Percentiles rank a stretch among this genome's conserved stretches.
Evolutionary conservation across 768 basidiomycete genomes (phyloP).

Genomic region (Harrya chromipes): DNA sequence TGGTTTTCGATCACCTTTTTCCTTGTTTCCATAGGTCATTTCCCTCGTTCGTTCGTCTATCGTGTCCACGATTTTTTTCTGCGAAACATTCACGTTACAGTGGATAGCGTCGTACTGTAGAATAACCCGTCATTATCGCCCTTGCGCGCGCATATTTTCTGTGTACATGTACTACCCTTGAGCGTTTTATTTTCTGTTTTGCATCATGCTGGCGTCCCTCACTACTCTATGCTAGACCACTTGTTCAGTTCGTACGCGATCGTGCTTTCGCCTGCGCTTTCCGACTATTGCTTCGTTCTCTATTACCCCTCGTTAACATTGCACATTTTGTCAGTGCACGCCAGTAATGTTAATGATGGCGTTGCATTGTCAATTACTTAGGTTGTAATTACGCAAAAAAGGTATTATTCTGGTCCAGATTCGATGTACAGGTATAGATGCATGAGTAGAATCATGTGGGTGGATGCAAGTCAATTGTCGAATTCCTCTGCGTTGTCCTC

Average conservation of each 20-base stretch:
- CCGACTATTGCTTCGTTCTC: slow-evolving; percentile 6
- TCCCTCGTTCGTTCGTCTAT: slow-evolving; percentile 10
- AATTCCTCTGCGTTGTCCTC: neutral
- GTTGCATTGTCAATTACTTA: too few relatives aligned
- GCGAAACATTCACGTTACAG: slow-evolving; percentile 6
- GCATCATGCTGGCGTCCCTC: neutral
- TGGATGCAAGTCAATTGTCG: too few relatives aligned
- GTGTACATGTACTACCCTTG: slow-evolving; percentile 30
- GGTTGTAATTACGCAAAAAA: too few relatives aligned
- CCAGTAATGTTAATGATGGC: neutral
- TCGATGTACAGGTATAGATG: too few relatives aligned
- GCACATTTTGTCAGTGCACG: neutral
- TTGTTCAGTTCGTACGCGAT: slow-evolving; percentile 6
- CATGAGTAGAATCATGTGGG: too few relatives aligned
- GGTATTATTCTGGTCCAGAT: too few relatives aligned
- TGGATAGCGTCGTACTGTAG: slow-evolving; percentile 22
- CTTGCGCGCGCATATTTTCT: slow-evolving; percentile 18
- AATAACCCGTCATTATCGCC: slow-evolving; percentile 16
- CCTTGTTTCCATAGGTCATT: slow-evolving; percentile 28
- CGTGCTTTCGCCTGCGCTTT: slow-evolving; percentile 9
- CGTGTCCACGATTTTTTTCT: neutral
- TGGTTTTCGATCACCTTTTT: slow-evolving; percentile 8
- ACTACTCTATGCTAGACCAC: slow-evolving; percentile 22
- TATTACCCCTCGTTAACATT: neutral
- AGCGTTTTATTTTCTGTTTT: neutral